These are phyloP conservation scores for Nothopassalora personata DNA, from an alignment of 2,329 filamentous ascomycete genomes.

Conservation along the genomic window DNA sequence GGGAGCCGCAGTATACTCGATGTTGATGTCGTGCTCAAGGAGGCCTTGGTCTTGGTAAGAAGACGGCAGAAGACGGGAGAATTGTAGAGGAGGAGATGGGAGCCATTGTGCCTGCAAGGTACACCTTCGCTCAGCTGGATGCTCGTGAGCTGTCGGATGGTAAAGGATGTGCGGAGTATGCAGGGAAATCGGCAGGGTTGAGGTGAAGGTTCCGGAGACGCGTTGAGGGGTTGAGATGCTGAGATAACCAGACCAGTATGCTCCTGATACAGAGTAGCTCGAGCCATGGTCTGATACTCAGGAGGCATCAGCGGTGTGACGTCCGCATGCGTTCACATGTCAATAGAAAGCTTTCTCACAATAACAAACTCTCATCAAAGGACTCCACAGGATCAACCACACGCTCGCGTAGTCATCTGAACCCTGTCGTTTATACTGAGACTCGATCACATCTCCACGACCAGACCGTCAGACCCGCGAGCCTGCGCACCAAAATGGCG, in stretches of 20 bases:
- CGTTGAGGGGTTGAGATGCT: not conserved
- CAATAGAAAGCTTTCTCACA: not conserved
- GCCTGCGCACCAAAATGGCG: slow-evolving; percentile 15
- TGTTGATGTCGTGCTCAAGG: not conserved
- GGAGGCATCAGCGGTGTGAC: not conserved
- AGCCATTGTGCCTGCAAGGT: not conserved
- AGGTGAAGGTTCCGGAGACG: not conserved
- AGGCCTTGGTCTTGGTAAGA: not conserved
- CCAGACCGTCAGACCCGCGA: not conserved
- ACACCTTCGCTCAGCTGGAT: not conserved
- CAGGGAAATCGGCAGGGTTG: slow-evolving; percentile 1
- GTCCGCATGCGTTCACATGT: not conserved
- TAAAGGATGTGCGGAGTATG: not conserved
- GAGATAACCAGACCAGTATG: not conserved
- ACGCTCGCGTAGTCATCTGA: not conserved
- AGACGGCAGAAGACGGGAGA: not conserved
- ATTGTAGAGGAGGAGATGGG: not conserved
- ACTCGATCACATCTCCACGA: not conserved
- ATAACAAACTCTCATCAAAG: too few relatives aligned
- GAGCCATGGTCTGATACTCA: not conserved
- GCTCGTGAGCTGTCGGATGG: not conserved
- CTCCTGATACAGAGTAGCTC: not conserved
- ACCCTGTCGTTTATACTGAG: not conserved
- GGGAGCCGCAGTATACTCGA: not conserved
- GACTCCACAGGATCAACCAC: not conserved